phyloP scores from a whole-genome alignment of 2,329 filamentous ascomycete genomes.

The Pezicula radicicola region DNA sequence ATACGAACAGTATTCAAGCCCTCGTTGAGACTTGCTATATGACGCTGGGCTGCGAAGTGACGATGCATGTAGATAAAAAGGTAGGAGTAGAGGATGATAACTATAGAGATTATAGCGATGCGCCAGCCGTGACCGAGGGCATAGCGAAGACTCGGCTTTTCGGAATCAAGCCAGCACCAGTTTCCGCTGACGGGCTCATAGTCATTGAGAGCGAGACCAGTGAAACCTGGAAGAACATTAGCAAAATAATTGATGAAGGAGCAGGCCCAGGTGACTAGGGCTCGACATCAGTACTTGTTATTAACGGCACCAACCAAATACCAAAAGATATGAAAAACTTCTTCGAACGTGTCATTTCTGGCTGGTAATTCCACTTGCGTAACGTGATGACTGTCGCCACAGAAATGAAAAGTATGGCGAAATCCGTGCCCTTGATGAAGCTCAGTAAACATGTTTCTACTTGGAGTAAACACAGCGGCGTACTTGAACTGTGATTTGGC shows the following conservation, averaged over 20 bases:
- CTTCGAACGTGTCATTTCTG: conserved; percentile 13
- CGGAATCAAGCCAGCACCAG: conserved; percentile 37
- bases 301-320: conserved; percentile 11
- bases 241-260: neutral
- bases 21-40: neutral
- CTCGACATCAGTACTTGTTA: conserved; percentile 1
- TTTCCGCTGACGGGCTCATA: conserved; percentile 33
- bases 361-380: conserved; percentile 30
- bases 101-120: conserved; percentile 31
- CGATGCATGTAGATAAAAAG: conserved; percentile 32
- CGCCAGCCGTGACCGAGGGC: conserved; percentile 35
- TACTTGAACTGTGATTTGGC: conserved; percentile 41
- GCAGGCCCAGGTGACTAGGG: too few relatives aligned
- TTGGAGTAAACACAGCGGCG: neutral
- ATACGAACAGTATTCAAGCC: too few relatives aligned
- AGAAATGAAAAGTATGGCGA: conserved; percentile 42
- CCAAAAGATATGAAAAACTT: conserved; percentile 6
- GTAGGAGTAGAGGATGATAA: conserved; percentile 18
- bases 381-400: conserved; percentile 39
- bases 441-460: neutral
- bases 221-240: conserved; percentile 5
- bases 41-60: conserved; percentile 10
- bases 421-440: conserved; percentile 29
- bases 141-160: conserved; percentile 30
- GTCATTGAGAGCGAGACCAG: conserved; percentile 5